Percentiles rank a stretch among this genome's conserved stretches.
phyloP scores from a whole-genome alignment of 192 early-diverging fungal species.

The Pilaira anomala region DNA sequence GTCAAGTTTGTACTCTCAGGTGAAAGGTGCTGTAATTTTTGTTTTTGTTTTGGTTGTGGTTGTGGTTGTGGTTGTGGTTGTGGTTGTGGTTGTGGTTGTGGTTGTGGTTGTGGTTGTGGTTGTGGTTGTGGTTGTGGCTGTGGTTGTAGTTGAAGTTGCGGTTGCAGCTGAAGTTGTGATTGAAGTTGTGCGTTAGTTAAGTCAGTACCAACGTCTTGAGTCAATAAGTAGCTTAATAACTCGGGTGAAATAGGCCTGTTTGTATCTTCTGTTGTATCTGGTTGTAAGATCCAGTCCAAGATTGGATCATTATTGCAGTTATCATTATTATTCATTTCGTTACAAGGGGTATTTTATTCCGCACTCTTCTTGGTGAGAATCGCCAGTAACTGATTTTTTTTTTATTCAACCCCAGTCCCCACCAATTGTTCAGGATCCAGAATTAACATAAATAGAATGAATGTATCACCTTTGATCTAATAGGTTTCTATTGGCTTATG shows the following conservation, averaged over 20 bases:
- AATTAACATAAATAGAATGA: too few species aligned
- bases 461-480: too few species aligned
- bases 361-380: too few species aligned
- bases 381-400: too few species aligned
- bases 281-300: slow-evolving; percentile 1
- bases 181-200: too few species aligned
- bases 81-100: background rate
- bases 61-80: background rate
- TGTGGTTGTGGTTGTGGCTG: background rate
- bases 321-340: background rate
- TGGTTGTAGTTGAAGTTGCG: too few species aligned
- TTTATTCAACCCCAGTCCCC: too few species aligned
- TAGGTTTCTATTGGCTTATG: too few species aligned
- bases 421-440: too few species aligned
- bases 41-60: background rate
- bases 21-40: background rate
- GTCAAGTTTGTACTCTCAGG: background rate
- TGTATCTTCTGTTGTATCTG: too few species aligned
- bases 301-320: background rate
- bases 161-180: background rate
- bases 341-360: background rate
- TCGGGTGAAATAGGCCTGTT: background rate
- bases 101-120: background rate
- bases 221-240: slow-evolving; percentile 3
- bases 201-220: background rate